Base-by-base conservation (phyloP, 2,329 filamentous ascomycete genomes). In the Tolypocladium inflatum region DNA sequence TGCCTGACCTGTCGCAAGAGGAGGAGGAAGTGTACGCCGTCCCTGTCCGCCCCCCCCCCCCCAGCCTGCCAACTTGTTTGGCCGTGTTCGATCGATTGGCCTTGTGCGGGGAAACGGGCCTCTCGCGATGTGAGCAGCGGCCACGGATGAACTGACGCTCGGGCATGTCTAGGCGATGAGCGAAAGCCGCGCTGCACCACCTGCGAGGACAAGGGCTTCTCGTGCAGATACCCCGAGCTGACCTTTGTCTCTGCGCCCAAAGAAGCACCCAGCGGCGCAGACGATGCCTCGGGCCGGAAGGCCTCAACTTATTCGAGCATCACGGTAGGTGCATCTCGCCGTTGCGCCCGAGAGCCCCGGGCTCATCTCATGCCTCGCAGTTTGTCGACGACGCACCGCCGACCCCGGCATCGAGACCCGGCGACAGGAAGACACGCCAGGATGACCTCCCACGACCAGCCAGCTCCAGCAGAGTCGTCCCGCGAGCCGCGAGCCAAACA, bases 291-390 rank as follows among this genome's bases (percentile, higher is more conserved):
- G n/a, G n/a, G n/a, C n/a, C n/a, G n/a, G n/a, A n/a, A n/a, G n/a
- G n/a, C n/a, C n/a, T n/a, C n/a, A n/a, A n/a, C n/a, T 7, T 48
- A 48, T 30, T 7, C 43, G 43, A 48, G 43, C 43, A 48, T 48
- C 43, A 48, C 43, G 13, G 43, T 48, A 48, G 30, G 43, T 3
- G 13, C 43, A 3, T 48, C 43, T 48, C 43, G 1, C 43, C 9
- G 6, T 48, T 17, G 11, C 26, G 5, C 26, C 5, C 26, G 5
- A 30, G 5, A 67, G 48, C n/a, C 64, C 65, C 38, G 64, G 66
- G 2, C 56, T 70, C 53, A 56, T 59, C 8, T 59, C 60, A 10
- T 23, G 45, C 45, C 2, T 30, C 15, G 15, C 17, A 48, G 45
- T 48, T 48, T 7, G 45, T 48, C n/a, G n/a, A n/a, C 23, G 45